Evolutionary conservation across 2,329 filamentous ascomycete genomes (phyloP).

Genomic region (Plenodomus biglobosus): DNA sequence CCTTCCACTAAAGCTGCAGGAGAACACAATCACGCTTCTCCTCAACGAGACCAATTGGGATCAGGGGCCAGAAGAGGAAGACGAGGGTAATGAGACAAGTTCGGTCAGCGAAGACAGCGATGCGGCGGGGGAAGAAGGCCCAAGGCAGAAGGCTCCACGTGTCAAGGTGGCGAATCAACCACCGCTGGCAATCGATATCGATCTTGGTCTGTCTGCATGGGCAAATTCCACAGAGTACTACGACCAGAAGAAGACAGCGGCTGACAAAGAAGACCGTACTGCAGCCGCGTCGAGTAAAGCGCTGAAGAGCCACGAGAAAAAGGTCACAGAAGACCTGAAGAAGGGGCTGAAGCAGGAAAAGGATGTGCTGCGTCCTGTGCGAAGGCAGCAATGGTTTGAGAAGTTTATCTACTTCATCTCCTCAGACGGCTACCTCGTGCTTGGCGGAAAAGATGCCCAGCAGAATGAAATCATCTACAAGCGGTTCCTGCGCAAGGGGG

Average conservation of each 20-base stretch:
- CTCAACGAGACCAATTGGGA: constrained; percentile 70
- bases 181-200: constrained; percentile 75
- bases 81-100: constrained; percentile 60
- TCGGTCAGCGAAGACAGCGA: constrained; percentile 67
- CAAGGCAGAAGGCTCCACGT: constrained; percentile 51
- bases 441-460: constrained; percentile 83
- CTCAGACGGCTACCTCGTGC: constrained; percentile 88
- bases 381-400: constrained; percentile 91
- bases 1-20: constrained; percentile 82
- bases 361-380: constrained; percentile 76
- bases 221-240: constrained; percentile 91
- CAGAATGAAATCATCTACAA: constrained; percentile 94
- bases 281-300: constrained; percentile 77
- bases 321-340: constrained; percentile 82
- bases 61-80: constrained; percentile 61
- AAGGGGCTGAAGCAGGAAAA: constrained; percentile 91
- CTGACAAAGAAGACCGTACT: constrained; percentile 85
- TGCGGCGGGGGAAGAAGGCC: constrained; percentile 56
- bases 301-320: constrained; percentile 85
- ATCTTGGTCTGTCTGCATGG: constrained; percentile 80
- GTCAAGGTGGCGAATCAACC: constrained; percentile 41
- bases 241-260: constrained; percentile 80
- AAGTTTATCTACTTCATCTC: constrained; percentile 97
- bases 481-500: constrained; percentile 80
- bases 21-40: constrained; percentile 81